Evolutionary conservation across 2,329 filamentous ascomycete genomes (phyloP).

Genomic region (Penicillium sp.): DNA sequence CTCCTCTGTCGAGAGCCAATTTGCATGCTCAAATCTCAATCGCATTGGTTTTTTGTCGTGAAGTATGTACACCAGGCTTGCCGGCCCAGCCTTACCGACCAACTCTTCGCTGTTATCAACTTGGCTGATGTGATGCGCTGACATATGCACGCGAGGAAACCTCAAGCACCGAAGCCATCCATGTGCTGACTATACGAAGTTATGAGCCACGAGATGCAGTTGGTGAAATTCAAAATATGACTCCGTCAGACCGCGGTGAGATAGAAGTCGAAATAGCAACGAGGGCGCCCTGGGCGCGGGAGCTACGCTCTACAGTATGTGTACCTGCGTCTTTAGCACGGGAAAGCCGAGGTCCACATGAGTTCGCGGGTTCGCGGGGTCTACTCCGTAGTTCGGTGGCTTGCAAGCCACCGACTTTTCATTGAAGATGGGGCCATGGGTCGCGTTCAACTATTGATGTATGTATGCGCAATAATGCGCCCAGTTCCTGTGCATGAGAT

Average conservation of each 20-base stretch:
- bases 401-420: conserved; percentile 3
- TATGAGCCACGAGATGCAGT: background rate
- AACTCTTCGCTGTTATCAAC: background rate
- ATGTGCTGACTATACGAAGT: background rate
- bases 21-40: background rate
- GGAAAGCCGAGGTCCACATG: background rate
- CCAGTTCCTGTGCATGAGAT: background rate
- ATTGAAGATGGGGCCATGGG: conserved; percentile 6
- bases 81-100: background rate
- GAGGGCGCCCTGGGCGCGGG: background rate
- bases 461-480: conserved; percentile 1
- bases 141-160: background rate
- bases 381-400: conserved; percentile 4
- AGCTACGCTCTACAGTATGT: background rate
- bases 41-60: background rate
- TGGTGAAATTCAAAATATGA: background rate
- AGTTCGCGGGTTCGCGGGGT: conserved; percentile 3
- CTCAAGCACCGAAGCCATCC: background rate
- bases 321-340: conserved; percentile 1
- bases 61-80: background rate
- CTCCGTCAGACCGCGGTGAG: background rate
- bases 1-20: background rate
- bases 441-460: conserved; percentile 4
- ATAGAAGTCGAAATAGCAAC: background rate
- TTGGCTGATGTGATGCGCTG: background rate